Evolutionary conservation across 768 basidiomycete genomes (phyloP), one percentile per base, ranked within the genome.

Genomic region (Hygrocybe punicea): DNA sequence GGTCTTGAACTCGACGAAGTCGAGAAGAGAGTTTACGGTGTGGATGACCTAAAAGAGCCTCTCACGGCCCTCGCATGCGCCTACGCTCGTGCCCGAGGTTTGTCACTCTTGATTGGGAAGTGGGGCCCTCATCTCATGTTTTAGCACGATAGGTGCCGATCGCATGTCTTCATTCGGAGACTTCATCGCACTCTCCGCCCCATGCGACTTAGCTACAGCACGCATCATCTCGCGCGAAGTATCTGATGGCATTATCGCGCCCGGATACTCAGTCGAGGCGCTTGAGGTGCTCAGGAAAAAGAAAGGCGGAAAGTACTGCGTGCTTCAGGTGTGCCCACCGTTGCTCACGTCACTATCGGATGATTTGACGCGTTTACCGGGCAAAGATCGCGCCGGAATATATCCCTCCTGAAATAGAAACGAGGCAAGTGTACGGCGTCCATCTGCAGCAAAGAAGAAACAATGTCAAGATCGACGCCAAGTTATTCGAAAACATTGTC

Each of bases 141-240:
- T 2, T 21, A 4, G 33, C 6, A 13, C 19, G 61, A 6, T 62
- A 91, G 91, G 94, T 56, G 96, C 97, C 21, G 97, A 99, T 70
- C 86, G 97, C 53, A 99, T 99, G 97, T 98, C 96, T 1, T 98
- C 96, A 2, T 99, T 98, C 69, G 97, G 97, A 4, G 97, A 99
- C 75, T 99, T 98, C 70, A 95, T 99, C 64, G 97, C 94, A 0
- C 81, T 99, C 10, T 97, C 94, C 16, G 86, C 89, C 24, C 84
- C 87, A 17, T 97, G 95, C 74, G 97, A 99, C 69, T 77, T 94
- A 36, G 88, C 92, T 1, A 98, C 97, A 8, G 97, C 97, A 42
- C 87, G 85, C 61, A 95, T 99, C 69, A 97, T 99, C 68, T 95
- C 93, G n/a, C 84, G 97, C 16, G 97, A 99, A 69, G 97, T 99